These are phyloP conservation scores for Microdochium trichocladiopsis DNA, from an alignment of 2,329 filamentous ascomycete species.

Conservation along the genomic window DNA sequence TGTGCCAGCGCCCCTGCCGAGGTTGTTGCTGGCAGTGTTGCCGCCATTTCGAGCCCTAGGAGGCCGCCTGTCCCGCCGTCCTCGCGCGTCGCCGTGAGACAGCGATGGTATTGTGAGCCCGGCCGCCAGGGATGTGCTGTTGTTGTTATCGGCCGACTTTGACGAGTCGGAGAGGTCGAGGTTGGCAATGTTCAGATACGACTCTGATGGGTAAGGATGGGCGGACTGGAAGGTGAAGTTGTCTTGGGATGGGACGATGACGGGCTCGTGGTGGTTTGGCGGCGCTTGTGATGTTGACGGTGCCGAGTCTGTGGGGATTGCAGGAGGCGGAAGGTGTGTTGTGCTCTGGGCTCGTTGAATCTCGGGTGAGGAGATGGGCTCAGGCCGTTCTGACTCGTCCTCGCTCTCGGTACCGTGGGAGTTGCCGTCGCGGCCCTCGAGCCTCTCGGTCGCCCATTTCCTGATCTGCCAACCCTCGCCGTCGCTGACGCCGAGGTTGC, in stretches of 20 bases:
- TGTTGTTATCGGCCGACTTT: constrained; percentile 28
- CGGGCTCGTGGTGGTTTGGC: constrained; percentile 19
- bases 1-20: constrained; percentile 59
- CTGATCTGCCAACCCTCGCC: constrained; percentile 64
- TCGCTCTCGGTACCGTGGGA: constrained; percentile 56
- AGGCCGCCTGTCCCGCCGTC: constrained; percentile 11
- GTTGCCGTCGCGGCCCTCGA: constrained; percentile 53
- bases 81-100: constrained; percentile 2
- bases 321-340: constrained; percentile 24
- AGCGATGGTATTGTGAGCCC: constrained; percentile 1
- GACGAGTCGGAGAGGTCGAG: constrained; percentile 49
- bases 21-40: constrained; percentile 22
- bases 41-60: constrained; percentile 7
- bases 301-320: constrained; percentile 27
- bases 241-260: constrained; percentile 48
- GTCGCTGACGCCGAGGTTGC: constrained; percentile 70
- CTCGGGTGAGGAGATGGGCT: constrained; percentile 52
- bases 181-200: constrained; percentile 55
- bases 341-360: constrained; percentile 39
- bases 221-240: constrained; percentile 65
- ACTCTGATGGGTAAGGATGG: constrained; percentile 49
- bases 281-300: constrained; percentile 16
- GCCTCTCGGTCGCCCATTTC: constrained; percentile 60
- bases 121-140: constrained; percentile 17
- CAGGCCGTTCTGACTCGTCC: constrained; percentile 60